phyloP scores from a whole-genome alignment of 441 rosid species.

The Gossypium lobatum region DNA sequence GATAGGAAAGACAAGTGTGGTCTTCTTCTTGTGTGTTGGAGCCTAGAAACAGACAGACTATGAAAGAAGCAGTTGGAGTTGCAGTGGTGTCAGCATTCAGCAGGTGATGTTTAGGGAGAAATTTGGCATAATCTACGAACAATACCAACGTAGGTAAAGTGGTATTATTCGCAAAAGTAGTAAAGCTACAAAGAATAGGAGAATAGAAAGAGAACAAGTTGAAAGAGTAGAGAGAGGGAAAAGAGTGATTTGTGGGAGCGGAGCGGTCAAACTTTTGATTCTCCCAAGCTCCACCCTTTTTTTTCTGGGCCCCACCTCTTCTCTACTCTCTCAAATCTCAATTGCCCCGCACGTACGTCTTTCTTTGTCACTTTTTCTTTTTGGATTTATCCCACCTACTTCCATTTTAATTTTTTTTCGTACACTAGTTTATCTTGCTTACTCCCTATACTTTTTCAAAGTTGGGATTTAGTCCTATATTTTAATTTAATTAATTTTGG shows the following conservation, averaged over 20 bases:
- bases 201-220: not conserved
- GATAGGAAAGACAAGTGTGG: not conserved
- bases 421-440: too few species aligned
- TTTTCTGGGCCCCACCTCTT: not conserved
- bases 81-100: not conserved
- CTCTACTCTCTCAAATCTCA: not conserved
- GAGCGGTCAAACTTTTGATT: conserved; percentile 42
- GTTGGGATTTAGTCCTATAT: not conserved
- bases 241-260: conserved; percentile 16
- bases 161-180: not conserved
- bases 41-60: not conserved
- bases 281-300: conserved; percentile 10
- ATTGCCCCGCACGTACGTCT: conserved; percentile 27
- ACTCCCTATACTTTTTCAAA: too few species aligned
- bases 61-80: not conserved
- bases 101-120: not conserved
- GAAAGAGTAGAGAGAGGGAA: not conserved
- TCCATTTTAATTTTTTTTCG: too few species aligned
- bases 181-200: not conserved
- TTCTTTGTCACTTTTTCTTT: not conserved
- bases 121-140: not conserved
- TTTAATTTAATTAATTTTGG: too few species aligned
- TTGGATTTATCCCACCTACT: not conserved
- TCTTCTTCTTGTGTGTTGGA: not conserved
- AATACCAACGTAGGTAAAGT: not conserved